A percentile compares a stretch with the other conserved stretches of the same genome.
Evolutionary conservation across 2,329 filamentous ascomycete genomes (phyloP).

Genomic region (Diaporthe nobilis): DNA sequence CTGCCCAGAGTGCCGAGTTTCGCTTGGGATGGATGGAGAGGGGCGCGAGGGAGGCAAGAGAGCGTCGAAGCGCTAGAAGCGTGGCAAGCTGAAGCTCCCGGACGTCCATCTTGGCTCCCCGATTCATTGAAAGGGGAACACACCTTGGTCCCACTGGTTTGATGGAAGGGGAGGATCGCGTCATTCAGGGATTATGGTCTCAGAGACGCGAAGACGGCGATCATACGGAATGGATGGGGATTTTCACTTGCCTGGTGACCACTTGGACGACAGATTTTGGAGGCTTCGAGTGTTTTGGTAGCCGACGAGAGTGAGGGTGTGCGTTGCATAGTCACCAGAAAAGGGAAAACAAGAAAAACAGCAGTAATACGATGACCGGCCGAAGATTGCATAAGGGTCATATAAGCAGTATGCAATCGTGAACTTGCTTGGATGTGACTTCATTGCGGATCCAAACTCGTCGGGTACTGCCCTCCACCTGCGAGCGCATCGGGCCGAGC

Average conservation of each 20-base stretch:
- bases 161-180: no score
- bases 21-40: slow-evolving; percentile 73
- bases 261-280: not conserved
- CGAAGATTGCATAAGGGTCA: not conserved
- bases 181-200: not conserved
- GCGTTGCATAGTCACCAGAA: not conserved
- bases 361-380: not conserved
- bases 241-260: not conserved
- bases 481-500: slow-evolving; percentile 28
- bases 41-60: slow-evolving; percentile 72
- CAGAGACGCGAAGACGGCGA: not conserved
- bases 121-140: not conserved
- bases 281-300: not conserved
- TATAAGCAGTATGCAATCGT: not conserved
- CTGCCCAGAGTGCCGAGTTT: slow-evolving; percentile 80
- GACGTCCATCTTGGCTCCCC: slow-evolving; percentile 28
- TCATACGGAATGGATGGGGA: not conserved
- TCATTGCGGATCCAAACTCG: slow-evolving; percentile 34
- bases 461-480: slow-evolving; percentile 33
- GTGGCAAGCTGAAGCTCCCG: slow-evolving; percentile 14
- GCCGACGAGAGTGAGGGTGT: not conserved
- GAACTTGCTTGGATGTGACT: slow-evolving; percentile 1
- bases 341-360: not conserved
- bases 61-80: slow-evolving; percentile 59
- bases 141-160: not conserved